Base-by-base conservation (phyloP, 1,284 basidiomycete species). In the Termitomyces sp. region DNA sequence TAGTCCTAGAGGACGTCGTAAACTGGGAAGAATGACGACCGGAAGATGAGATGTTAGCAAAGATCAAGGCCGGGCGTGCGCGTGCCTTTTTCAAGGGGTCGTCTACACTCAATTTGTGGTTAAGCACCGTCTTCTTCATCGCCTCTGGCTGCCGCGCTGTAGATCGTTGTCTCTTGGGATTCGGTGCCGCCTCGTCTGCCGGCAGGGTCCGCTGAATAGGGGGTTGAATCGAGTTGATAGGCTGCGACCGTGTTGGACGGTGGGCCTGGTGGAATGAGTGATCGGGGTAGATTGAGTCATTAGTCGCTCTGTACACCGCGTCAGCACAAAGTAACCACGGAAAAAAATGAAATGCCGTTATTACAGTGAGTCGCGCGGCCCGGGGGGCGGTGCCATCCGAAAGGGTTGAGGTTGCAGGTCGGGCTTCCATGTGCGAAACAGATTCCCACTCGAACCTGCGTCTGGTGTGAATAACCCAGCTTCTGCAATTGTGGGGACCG, bases 381-480 rank as follows among this genome's bases (percentile, higher is more conserved):
- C 77, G 21, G 68, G 62, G 15, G 73, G 67, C 31, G 70, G 70
- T n/a, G 73, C 80, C 70, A 82, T 77, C 50, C 83, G 78, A 63
- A 86, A 84, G n/a, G 79, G 72, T 55, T 78, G 77, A 17, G 74
- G 71, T 41, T 77, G 75, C 56, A 71, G 69, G 40, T 78, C 79
- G 41, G 77, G 76, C 66, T 77, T 81, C 74, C 81, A 82, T 47
- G 70, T 66, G 55, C 79, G 78, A 67, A 82, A 79, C 26, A 79
- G 68, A 68, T 81, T 79, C 51, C 74, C 78, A 53, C 73, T 72
- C 61, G 74, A 77, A 50, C 76, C 77, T 56, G 75, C 65, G 52
- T 87, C 89, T 57, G 90, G 90, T 15, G 89, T 92, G 67, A 92
- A 93, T 66, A 92, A 88, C 17, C 86, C 88, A 46, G 77, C 73